Evolutionary conservation across 805 yeast genomes (phyloP).

Genomic region (Wickerhamiella galacta): DNA sequence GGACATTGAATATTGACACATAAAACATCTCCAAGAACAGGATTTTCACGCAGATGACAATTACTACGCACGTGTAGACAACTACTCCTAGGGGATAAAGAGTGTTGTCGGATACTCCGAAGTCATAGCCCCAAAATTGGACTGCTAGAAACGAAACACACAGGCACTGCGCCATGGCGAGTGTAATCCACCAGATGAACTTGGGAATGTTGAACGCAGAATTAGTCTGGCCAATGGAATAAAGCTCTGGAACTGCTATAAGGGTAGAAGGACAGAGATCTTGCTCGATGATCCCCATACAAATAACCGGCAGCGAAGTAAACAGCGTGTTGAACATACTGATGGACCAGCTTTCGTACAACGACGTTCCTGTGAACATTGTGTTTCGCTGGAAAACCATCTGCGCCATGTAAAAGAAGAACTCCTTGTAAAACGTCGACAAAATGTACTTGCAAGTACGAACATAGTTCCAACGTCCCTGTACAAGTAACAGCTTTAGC

Average conservation of each 20-base stretch:
- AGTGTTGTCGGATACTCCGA: constrained; percentile 53
- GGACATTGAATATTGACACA: constrained; percentile 49
- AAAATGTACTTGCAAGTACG: constrained; percentile 83
- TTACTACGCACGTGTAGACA: constrained; percentile 53
- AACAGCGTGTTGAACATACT: constrained; percentile 95
- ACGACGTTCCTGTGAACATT: constrained; percentile 78
- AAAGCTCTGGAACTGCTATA: constrained; percentile 81
- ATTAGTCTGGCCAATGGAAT: constrained; percentile 56
- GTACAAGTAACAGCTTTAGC: constrained; percentile 69
- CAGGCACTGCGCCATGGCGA: constrained; percentile 60
- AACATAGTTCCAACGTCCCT: constrained; percentile 89
- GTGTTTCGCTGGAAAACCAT: constrained; percentile 73
- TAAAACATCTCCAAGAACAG: constrained; percentile 65
- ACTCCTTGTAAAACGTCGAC: constrained; percentile 88
- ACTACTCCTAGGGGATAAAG: constrained; percentile 70
- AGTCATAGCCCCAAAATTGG: constrained; percentile 48
- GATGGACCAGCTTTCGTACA: constrained; percentile 90
- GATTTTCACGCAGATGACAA: constrained; percentile 60
- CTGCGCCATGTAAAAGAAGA: constrained; percentile 78
- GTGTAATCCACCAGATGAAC: constrained; percentile 60
- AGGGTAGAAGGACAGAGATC: constrained; percentile 80
- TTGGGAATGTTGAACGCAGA: constrained; percentile 55
- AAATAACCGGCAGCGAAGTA: constrained; percentile 79
- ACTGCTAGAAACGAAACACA: constrained; percentile 51
- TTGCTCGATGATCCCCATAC: constrained; percentile 89